Conservation (phyloP, 129 eudicot species). For the Centella asiatica region DNA sequence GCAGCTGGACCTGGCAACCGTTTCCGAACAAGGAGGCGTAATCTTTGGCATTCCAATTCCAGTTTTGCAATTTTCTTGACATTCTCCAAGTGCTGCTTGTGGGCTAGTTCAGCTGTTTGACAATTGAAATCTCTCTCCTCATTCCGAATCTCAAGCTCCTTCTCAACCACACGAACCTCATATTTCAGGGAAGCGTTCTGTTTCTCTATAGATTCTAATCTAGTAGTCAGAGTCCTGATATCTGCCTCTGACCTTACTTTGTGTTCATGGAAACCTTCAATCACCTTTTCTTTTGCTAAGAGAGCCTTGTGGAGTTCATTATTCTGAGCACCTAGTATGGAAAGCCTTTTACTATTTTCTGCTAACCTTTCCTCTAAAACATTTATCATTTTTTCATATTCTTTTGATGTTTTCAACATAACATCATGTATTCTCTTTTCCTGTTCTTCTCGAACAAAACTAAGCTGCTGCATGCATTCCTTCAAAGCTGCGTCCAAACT, state of each 20-base stretch:
- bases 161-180: constrained; percentile 71
- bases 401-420: constrained; percentile 53
- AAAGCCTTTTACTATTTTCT: constrained; percentile 41
- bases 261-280: constrained; percentile 39
- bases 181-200: constrained; percentile 69
- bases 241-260: constrained; percentile 50
- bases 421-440: constrained; percentile 78
- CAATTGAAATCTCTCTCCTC: constrained; percentile 79
- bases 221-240: constrained; percentile 35
- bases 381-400: constrained; percentile 41
- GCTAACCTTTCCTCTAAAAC: constrained; percentile 49
- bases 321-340: constrained; percentile 48
- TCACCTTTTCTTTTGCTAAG: constrained; percentile 48
- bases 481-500: constrained; percentile 77
- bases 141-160: constrained; percentile 86
- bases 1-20: constrained; percentile 93
- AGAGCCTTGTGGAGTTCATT: constrained; percentile 52
- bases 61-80: constrained; percentile 66
- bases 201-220: constrained; percentile 57
- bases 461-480: constrained; percentile 90
- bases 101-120: constrained; percentile 64
- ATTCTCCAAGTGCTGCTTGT: constrained; percentile 66
- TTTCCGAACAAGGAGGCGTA: constrained; percentile 70
- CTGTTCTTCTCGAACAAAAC: constrained; percentile 86
- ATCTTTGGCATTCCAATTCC: constrained; percentile 76